phyloP scores from a whole-genome alignment of 2,329 filamentous ascomycete species.

The Juglanconis oblonga region DNA sequence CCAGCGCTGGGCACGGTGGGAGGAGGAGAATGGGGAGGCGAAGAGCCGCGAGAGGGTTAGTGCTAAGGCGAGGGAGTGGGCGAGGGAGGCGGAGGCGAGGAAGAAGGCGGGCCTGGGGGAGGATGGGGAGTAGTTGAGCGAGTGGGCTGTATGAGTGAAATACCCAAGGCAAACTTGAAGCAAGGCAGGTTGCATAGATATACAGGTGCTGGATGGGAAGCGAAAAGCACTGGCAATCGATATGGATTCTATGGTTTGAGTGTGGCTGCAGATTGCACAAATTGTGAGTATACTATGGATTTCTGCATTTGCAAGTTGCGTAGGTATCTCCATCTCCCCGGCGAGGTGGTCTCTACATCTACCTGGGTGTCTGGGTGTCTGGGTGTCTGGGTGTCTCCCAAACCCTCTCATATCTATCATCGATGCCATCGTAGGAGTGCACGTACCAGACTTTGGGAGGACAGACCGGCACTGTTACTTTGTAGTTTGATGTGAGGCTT shows the following conservation, averaged over 20 bases:
- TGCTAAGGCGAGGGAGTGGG: conserved; percentile 69
- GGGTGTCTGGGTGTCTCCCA: no score
- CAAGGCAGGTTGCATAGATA: not conserved
- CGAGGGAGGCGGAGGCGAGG: conserved; percentile 45
- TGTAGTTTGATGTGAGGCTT: no score
- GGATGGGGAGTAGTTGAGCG: conserved; percentile 22
- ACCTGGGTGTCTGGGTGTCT: no score
- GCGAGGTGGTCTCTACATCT: no score
- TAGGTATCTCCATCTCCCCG: no score
- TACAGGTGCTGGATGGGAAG: not conserved
- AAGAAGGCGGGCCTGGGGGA: conserved; percentile 28
- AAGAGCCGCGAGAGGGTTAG: conserved; percentile 70
- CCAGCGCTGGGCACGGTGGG: conserved; percentile 87
- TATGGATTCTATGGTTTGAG: not conserved
- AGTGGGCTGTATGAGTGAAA: not conserved
- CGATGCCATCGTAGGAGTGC: no score
- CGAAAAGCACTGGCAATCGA: not conserved
- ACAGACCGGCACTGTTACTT: no score
- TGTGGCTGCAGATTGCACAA: not conserved
- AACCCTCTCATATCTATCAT: no score
- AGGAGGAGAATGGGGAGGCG: conserved; percentile 68
- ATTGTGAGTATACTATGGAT: not conserved
- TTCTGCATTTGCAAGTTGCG: no score
- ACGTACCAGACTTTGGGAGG: no score
- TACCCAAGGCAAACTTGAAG: not conserved